Evolutionary conservation across 1,139 yeast species (phyloP), one percentile per base, ranked within the genome.

Genomic region (Debaryomycetaceae sp.): DNA sequence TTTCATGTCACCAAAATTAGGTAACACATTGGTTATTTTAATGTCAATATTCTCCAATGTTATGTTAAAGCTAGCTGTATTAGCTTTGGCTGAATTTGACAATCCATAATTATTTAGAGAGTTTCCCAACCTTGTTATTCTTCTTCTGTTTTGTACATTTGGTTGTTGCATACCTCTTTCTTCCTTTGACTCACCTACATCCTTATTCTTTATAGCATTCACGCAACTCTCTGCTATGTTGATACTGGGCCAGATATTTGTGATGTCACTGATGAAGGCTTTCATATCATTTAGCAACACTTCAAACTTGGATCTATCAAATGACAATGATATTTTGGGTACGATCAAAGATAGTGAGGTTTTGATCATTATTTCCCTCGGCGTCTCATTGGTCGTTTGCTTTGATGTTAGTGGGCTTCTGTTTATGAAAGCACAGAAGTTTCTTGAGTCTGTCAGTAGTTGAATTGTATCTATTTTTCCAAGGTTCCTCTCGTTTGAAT

Each of bases 1-100:
- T 0, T 50, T 45, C 4, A 83, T 20, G 40, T 64, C 67, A 0
- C 88, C 89, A 62, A 84, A 80, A 5, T 60, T 51, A 0, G 65
- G 63, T 8, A 59, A 53, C 1, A 78, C 46, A 1, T 65, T 47
- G 0, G 50, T 37, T 0, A 81, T 36, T 1, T 54, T 54, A 3
- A 72, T 44, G 0, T 58, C 51, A 0, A 71, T 36, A 2, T 54
- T 55, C 34, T 60, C 59, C 7, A 71, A 39, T 5, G 47, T 39
- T 1, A 66, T n/a, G 33, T 63, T 55, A 42, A 65, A 64, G 7
- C 60, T 49, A 5, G 58, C 54, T 6, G 42, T 20, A n/a, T 50
- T 49, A 7, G 48, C 24, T 27, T 53, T 42, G 29, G 45, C 45
- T 33, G 46, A 29, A 24, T 43, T 45, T 13, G 48, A 36, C 14